Conservation (phyloP, 495 filamentous ascomycete genomes). For the Darksidea phi region DNA sequence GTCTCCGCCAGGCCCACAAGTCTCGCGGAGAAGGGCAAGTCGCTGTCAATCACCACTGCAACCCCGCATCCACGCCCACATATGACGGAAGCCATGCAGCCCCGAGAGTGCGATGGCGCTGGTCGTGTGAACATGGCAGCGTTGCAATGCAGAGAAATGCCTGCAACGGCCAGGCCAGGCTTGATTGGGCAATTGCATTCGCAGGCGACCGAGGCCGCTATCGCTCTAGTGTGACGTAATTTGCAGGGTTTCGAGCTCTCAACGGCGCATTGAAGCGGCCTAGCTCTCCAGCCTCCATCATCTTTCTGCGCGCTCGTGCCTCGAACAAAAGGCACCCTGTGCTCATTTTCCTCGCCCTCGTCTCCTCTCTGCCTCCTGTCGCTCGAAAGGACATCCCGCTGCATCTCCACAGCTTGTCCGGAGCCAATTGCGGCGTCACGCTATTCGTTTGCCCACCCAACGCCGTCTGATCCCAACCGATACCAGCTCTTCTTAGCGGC, state of each 20-base stretch:
- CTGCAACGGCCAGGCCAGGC: neutral
- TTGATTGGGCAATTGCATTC: neutral
- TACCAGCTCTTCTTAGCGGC: too few species aligned
- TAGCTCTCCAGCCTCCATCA: conserved; percentile 25
- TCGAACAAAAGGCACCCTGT: conserved; percentile 19
- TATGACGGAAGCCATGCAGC: neutral
- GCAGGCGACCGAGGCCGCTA: neutral
- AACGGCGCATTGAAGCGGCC: neutral
- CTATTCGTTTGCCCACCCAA: too few species aligned
- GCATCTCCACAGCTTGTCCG: neutral
- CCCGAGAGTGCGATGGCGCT: neutral
- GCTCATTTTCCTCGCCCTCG: conserved; percentile 1
- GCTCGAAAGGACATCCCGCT: conserved; percentile 2
- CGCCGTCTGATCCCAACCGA: too few species aligned
- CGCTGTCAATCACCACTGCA: conserved; percentile 1
- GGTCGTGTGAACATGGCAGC: neutral
- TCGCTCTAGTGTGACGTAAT: neutral
- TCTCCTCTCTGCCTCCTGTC: conserved; percentile 4
- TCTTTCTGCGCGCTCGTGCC: conserved; percentile 22
- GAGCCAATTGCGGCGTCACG: neutral
- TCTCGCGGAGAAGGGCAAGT: neutral
- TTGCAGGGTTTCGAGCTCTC: conserved; percentile 5
- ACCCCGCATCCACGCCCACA: neutral
- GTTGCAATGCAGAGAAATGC: too few species aligned
- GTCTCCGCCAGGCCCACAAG: neutral